Conservation (phyloP, 164 flowering plant genomes). For the Annona cherimola region DNA sequence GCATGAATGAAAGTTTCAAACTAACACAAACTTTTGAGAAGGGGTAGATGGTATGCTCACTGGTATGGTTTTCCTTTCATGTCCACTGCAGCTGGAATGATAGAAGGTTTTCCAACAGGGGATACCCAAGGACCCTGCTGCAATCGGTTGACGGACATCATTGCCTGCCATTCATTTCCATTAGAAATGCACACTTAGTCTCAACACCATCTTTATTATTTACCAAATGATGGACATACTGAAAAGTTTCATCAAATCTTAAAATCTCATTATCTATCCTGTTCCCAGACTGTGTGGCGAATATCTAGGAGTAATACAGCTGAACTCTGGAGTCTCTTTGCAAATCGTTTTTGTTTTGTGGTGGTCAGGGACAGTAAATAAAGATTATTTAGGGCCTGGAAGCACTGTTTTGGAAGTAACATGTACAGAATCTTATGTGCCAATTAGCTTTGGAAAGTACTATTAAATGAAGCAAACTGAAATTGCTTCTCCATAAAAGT, state of each 20-base stretch:
- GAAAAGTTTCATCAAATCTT: background rate
- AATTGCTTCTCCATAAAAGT: too few species aligned
- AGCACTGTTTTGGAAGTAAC: too few species aligned
- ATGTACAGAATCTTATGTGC: too few species aligned
- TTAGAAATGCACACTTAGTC: too few species aligned
- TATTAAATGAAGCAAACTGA: too few species aligned
- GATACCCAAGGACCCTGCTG: constrained; percentile 12
- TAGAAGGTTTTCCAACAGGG: constrained; percentile 20
- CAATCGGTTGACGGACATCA: constrained; percentile 21
- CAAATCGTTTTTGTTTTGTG: too few species aligned
- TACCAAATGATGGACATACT: background rate
- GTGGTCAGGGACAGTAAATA: too few species aligned
- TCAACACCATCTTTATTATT: background rate
- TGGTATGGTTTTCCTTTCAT: constrained; percentile 19
- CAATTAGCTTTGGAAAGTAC: too few species aligned
- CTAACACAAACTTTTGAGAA: background rate
- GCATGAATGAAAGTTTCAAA: background rate
- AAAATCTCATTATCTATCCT: too few species aligned
- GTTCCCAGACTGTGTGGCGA: background rate
- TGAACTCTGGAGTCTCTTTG: too few species aligned
- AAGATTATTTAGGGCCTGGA: too few species aligned
- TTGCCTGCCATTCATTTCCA: constrained; percentile 8
- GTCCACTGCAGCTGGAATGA: constrained; percentile 20
- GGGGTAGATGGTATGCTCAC: constrained; percentile 8
- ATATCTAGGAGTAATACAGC: too few species aligned